Conservation (phyloP, 2,329 filamentous ascomycete species). For the Cordyceps militaris region DNA sequence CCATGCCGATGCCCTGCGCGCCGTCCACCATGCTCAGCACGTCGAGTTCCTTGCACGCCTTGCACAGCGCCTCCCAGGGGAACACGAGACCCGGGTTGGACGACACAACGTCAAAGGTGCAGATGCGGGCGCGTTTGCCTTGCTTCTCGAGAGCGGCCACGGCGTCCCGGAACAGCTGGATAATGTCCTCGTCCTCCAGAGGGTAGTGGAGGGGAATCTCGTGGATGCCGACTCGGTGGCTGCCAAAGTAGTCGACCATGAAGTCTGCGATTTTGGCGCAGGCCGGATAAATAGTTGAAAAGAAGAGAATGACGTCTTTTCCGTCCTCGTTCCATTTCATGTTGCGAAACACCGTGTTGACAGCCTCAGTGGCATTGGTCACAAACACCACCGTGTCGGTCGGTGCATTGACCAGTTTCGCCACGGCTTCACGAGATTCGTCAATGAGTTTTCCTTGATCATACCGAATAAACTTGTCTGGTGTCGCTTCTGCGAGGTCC, state of each 20-base stretch:
- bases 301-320: constrained; percentile 71
- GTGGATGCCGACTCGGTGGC: constrained; percentile 32
- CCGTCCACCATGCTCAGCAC: constrained; percentile 74
- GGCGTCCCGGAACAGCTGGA: constrained; percentile 51
- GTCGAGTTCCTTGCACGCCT: constrained; percentile 56
- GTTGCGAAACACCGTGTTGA: constrained; percentile 76
- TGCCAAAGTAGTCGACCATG: constrained; percentile 57
- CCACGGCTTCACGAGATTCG: constrained; percentile 55
- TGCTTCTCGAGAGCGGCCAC: constrained; percentile 44
- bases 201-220: constrained; percentile 63
- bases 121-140: constrained; percentile 59
- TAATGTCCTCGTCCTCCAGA: constrained; percentile 58
- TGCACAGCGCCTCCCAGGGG: constrained; percentile 64
- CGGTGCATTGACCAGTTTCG: constrained; percentile 58
- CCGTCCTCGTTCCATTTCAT: constrained; percentile 61
- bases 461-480: constrained; percentile 72
- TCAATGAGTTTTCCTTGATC: constrained; percentile 57
- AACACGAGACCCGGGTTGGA: constrained; percentile 72
- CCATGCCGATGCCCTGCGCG: constrained; percentile 77
- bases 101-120: constrained; percentile 69
- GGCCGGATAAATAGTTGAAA: constrained; percentile 70
- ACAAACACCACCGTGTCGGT: constrained; percentile 66
- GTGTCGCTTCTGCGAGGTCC: constrained; percentile 56
- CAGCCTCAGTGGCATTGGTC: constrained; percentile 69
- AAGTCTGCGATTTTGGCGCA: constrained; percentile 68